A percentile compares a stretch with the other conserved stretches of the same genome.
These are phyloP conservation scores for Jaltomata sinuosa DNA, from an alignment of 257 asterid genomes.

Conservation along the genomic window DNA sequence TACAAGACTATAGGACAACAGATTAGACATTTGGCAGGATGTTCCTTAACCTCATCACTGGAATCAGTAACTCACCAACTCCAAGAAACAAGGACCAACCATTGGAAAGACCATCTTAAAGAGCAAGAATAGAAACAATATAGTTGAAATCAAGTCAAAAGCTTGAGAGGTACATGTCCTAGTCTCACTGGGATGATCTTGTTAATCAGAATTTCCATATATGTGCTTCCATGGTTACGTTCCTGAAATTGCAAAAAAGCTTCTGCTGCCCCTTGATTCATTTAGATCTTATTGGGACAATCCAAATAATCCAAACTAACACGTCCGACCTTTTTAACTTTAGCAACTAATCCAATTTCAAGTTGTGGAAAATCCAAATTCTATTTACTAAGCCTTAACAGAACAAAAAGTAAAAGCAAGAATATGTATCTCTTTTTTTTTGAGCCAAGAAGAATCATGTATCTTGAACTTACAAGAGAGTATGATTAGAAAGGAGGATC, in stretches of 20 bases:
- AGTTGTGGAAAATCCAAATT: not conserved
- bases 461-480: not conserved
- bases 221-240: not conserved
- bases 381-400: not conserved
- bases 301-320: not conserved
- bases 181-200: not conserved
- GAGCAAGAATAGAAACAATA: not conserved
- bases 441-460: not conserved
- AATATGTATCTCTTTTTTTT: not conserved
- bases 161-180: not conserved
- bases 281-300: not conserved
- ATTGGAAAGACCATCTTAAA: not conserved
- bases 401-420: not conserved
- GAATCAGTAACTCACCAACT: not conserved
- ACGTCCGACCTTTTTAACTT: not conserved
- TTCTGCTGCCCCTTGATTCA: not conserved
- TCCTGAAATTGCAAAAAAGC: not conserved
- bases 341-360: not conserved
- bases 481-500: not conserved
- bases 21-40: not conserved
- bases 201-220: not conserved
- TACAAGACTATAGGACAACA: not conserved
- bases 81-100: not conserved
- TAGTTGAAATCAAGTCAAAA: not conserved
- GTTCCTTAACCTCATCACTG: not conserved